Evolutionary conservation across 495 filamentous ascomycete genomes (phyloP), one percentile per base, ranked within the genome.

Genomic region (Oleoguttula mirabilis): DNA sequence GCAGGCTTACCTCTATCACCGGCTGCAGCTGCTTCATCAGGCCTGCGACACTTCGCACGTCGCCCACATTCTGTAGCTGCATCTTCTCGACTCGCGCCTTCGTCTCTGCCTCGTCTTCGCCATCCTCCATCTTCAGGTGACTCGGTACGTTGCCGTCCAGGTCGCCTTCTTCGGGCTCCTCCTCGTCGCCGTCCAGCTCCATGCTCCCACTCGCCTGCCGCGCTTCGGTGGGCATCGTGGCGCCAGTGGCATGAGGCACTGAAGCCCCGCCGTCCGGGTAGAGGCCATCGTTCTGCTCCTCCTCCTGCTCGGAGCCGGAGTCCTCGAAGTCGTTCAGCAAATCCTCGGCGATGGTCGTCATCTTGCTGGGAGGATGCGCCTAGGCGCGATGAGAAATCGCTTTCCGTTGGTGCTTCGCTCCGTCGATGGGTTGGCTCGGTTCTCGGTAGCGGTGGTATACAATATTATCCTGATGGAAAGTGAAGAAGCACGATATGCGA

Each of bases 291-390:
- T 68, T 57, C 41, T 69, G 63, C 4, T 72, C 67, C 3, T 67
- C 72, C 35, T 75, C 74, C 73, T 36, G 73, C 75, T 25, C 76
- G 72, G 1, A 76, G 76, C 84, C 47, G n/a, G 32, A 32, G 45
- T 48, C 44, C 37, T 55, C 52, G 50, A 96, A 94, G 60, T 96
- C 92, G 48, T 87, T 82, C 34, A 92, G 72, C 16, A 90, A 67
- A 54, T 90, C 84, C 47, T 87, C 82, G 33, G 77, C 82, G 41
- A 87, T 66, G 21, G 81, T 85, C 57, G 83, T 75, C 82, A 87
- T 87, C 3, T 37, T 47, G n/a, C n/a, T n/a, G n/a, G n/a, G n/a
- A n/a, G n/a, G n/a, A n/a, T n/a, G n/a, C n/a, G n/a, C n/a, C n/a
- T n/a, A n/a, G n/a, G n/a, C n/a, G n/a, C n/a, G n/a, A n/a, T n/a